Evolutionary conservation across 768 basidiomycete species (phyloP).

Genomic region (Crucibulum laeve): DNA sequence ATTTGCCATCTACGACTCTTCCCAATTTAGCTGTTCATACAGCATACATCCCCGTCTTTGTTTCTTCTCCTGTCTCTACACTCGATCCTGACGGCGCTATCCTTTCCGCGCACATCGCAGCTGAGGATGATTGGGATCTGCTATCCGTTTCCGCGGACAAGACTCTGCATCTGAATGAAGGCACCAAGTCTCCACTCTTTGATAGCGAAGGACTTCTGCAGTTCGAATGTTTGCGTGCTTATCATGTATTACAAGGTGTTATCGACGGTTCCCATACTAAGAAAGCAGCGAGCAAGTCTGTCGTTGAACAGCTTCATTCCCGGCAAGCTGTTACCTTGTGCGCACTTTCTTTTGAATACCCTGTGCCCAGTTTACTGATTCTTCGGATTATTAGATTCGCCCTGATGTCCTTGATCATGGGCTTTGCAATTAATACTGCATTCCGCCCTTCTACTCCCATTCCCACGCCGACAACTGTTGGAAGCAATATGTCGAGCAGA

Average conservation of each 20-base stretch:
- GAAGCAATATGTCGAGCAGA: slow-evolving; percentile 15
- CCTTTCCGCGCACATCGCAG: slow-evolving; percentile 23
- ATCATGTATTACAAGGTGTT: slow-evolving; percentile 42
- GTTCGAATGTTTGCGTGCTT: slow-evolving; percentile 36
- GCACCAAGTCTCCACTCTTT: slow-evolving; percentile 33
- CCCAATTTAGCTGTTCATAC: slow-evolving; percentile 32
- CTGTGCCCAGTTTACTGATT: slow-evolving; percentile 1
- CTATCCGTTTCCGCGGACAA: slow-evolving; percentile 34
- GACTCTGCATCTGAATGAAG: slow-evolving; percentile 31
- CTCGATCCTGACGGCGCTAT: slow-evolving; percentile 14
- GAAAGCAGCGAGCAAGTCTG: slow-evolving; percentile 31
- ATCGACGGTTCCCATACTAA: slow-evolving; percentile 28
- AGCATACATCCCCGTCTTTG: slow-evolving; percentile 57
- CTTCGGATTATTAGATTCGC: slow-evolving; percentile 45
- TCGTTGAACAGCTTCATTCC: slow-evolving; percentile 41
- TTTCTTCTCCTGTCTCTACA: slow-evolving; percentile 19
- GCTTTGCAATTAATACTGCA: slow-evolving; percentile 47
- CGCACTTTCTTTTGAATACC: slow-evolving; percentile 15
- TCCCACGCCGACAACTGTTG: slow-evolving; percentile 28
- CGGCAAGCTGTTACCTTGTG: slow-evolving; percentile 65
- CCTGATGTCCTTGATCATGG: slow-evolving; percentile 66
- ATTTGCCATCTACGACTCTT: slow-evolving; percentile 48
- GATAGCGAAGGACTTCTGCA: slow-evolving; percentile 40
- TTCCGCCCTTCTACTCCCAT: slow-evolving; percentile 33
- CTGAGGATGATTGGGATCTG: slow-evolving; percentile 39